Conservation (phyloP, 1,284 basidiomycete species). For the Irpex rosettiformis region DNA sequence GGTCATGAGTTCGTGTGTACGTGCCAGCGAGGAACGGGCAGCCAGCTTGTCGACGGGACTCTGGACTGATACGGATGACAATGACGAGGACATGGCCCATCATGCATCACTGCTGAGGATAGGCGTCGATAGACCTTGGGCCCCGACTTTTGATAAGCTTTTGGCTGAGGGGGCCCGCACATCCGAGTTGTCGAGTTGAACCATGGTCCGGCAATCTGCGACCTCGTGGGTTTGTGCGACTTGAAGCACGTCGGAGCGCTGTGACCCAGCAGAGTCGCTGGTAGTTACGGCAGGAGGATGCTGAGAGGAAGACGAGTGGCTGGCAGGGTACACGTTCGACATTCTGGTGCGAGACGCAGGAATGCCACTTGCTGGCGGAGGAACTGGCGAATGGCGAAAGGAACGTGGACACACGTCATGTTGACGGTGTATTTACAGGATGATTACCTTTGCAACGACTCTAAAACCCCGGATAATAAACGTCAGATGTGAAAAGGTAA, state of each 20-base stretch:
- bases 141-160: no score
- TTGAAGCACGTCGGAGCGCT: background rate
- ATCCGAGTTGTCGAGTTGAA: background rate
- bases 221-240: background rate
- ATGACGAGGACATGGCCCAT: background rate
- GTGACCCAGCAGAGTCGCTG: background rate
- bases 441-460: background rate
- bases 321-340: background rate
- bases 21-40: no score
- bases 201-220: background rate
- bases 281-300: background rate
- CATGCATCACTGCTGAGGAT: no score
- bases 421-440: background rate
- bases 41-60: no score
- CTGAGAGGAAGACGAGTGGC: background rate
- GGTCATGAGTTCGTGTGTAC: no score
- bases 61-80: no score
- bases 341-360: no score
- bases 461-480: background rate
- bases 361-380: no score
- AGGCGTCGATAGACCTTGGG: no score
- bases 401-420: conserved; percentile 1
- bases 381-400: background rate
- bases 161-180: background rate
- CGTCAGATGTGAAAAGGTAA: background rate